These are phyloP conservation scores for Fusarium heterosporum DNA, from an alignment of 2,329 filamentous ascomycete genomes.

Conservation along the genomic window DNA sequence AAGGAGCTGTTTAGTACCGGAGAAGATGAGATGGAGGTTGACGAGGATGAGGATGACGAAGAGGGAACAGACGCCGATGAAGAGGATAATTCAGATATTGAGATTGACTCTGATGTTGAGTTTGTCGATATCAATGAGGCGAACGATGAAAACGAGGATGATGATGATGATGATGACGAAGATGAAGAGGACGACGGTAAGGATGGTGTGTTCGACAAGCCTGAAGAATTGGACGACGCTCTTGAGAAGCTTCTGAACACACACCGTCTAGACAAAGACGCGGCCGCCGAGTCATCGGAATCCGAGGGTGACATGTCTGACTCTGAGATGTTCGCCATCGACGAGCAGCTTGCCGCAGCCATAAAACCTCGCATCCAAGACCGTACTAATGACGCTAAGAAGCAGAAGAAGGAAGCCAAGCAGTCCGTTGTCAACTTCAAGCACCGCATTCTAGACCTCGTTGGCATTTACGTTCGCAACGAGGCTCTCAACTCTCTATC, in stretches of 20 bases:
- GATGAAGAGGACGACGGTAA: conserved; percentile 57
- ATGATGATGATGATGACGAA: conserved; percentile 60
- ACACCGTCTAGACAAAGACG: conserved; percentile 71
- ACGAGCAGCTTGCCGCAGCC: conserved; percentile 84
- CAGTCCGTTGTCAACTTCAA: conserved; percentile 95
- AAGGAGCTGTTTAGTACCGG: conserved; percentile 83
- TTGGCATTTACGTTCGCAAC: conserved; percentile 86
- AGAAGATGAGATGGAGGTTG: conserved; percentile 68
- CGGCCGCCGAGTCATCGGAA: conserved; percentile 66
- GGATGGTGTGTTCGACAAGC: conserved; percentile 56
- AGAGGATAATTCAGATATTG: conserved; percentile 59
- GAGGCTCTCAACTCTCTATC: conserved; percentile 76
- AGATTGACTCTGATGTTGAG: conserved; percentile 64
- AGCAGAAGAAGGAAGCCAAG: conserved; percentile 87
- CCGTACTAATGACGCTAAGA: conserved; percentile 73
- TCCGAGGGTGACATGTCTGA: conserved; percentile 90
- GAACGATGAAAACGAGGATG: conserved; percentile 56
- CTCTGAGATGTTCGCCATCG: conserved; percentile 92
- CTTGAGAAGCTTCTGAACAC: conserved; percentile 83
- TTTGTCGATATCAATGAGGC: conserved; percentile 59
- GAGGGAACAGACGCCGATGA: conserved; percentile 58
- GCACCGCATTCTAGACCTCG: conserved; percentile 87
- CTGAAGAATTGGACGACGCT: conserved; percentile 73
- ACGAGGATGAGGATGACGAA: conserved; percentile 56
- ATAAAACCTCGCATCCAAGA: conserved; percentile 80